Conservation (phyloP, 1,139 yeast species). For the Scheffersomyces segobiensis region DNA sequence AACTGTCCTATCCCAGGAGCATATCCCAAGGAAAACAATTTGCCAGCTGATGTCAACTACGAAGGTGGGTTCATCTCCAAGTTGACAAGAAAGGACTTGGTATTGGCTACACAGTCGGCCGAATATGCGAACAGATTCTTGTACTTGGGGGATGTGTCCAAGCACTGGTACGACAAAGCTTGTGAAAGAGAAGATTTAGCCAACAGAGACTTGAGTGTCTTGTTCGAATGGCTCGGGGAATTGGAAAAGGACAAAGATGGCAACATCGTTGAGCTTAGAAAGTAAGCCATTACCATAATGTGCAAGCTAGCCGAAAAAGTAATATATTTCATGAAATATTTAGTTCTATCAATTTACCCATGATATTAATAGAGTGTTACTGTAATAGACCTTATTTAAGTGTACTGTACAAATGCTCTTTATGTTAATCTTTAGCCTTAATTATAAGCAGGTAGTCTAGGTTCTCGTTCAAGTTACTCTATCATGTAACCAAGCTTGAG, state of each 20-base stretch:
- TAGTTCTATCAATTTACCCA: not conserved
- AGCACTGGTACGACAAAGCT: conserved; percentile 47
- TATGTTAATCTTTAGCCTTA: not conserved
- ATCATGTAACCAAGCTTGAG: conserved; percentile 21
- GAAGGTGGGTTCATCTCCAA: conserved; percentile 57
- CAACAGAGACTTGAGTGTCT: conserved; percentile 45
- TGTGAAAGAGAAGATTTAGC: conserved; percentile 47
- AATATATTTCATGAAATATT: not conserved
- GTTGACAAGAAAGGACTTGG: conserved; percentile 58
- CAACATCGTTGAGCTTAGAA: conserved; percentile 11
- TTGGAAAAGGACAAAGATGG: conserved; percentile 15
- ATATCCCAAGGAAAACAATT: conserved; percentile 37
- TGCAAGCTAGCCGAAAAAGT: conserved; percentile 2
- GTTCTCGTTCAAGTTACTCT: conserved; percentile 13
- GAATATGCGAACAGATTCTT: conserved; percentile 32
- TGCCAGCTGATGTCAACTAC: conserved; percentile 52
- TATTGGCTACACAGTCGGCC: conserved; percentile 55
- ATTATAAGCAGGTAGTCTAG: conserved; percentile 3
- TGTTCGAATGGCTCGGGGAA: conserved; percentile 47
- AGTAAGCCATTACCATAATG: too few relatives aligned
- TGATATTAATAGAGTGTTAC: not conserved
- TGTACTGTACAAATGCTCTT: not conserved
- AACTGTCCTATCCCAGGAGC: conserved; percentile 61
- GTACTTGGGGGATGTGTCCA: conserved; percentile 43
- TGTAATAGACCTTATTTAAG: too few relatives aligned